Conservation (phyloP, 192 early-diverging fungal species). For the Coemansia sp. region DNA sequence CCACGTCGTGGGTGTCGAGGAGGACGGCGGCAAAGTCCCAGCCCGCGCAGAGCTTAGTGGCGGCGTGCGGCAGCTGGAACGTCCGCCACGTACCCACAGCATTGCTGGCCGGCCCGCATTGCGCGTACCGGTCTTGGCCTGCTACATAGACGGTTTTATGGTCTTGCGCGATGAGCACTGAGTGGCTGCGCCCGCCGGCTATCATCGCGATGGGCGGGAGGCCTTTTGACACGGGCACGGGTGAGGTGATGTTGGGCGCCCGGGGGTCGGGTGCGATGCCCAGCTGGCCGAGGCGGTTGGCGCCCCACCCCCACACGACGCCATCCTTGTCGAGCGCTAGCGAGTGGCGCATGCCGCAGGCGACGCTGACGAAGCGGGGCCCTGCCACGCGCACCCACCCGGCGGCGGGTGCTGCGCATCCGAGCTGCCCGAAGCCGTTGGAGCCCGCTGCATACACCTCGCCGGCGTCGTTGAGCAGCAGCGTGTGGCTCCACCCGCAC, state of each 20-base stretch:
- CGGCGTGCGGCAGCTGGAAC: slow-evolving; percentile 10
- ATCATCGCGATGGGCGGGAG: slow-evolving; percentile 54
- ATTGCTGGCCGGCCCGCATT: slow-evolving; percentile 50
- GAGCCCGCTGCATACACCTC: slow-evolving; percentile 26
- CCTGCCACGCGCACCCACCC: background rate
- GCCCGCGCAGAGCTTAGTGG: slow-evolving; percentile 35
- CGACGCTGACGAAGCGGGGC: slow-evolving; percentile 46
- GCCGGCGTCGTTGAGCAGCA: slow-evolving; percentile 22
- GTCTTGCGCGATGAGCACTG: slow-evolving; percentile 52
- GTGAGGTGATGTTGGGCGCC: background rate
- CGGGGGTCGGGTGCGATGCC: slow-evolving; percentile 23
- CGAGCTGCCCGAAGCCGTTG: slow-evolving; percentile 37
- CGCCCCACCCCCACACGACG: slow-evolving; percentile 61
- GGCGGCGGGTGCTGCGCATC: background rate
- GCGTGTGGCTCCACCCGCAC: slow-evolving; percentile 52
- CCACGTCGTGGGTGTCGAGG: slow-evolving; percentile 57
- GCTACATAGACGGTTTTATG: slow-evolving; percentile 52
- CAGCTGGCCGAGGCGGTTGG: slow-evolving; percentile 65
- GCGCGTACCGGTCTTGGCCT: slow-evolving; percentile 67
- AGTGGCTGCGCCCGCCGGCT: slow-evolving; percentile 67
- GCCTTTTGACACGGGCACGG: slow-evolving; percentile 3
- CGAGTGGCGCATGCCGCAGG: slow-evolving; percentile 67
- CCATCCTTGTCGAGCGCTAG: slow-evolving; percentile 54
- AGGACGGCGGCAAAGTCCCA: slow-evolving; percentile 55
- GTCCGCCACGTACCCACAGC: slow-evolving; percentile 7